These are phyloP conservation scores for Coemansia sp. DNA, from an alignment of 192 early-diverging fungal species.

Conservation along the genomic window DNA sequence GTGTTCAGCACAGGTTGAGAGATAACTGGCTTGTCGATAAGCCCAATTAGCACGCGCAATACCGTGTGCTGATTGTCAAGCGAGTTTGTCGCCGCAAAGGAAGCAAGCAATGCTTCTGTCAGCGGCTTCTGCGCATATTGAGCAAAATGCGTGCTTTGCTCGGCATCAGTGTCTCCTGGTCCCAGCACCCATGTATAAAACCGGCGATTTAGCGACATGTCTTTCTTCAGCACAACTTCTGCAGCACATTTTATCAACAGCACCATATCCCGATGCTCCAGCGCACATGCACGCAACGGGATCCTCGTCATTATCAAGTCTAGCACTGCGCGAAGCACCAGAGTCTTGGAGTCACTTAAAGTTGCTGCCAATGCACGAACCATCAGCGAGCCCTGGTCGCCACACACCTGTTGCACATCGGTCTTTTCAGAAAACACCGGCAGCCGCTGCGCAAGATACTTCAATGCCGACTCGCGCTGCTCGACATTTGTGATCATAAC, in stretches of 20 bases:
- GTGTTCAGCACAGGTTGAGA: conserved; percentile 70
- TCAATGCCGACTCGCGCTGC: conserved; percentile 68
- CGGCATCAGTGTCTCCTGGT: conserved; percentile 48
- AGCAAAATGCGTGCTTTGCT: conserved; percentile 57
- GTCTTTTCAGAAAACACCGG: conserved; percentile 57
- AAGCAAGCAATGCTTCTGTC: conserved; percentile 57
- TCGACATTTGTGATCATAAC: conserved; percentile 67
- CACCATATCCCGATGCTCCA: conserved; percentile 64
- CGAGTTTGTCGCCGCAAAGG: conserved; percentile 47
- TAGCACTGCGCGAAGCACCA: conserved; percentile 81
- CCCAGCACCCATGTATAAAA: conserved; percentile 91
- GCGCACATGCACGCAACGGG: conserved; percentile 43
- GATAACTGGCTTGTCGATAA: conserved; percentile 83
- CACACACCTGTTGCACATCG: conserved; percentile 65
- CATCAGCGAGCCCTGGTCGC: conserved; percentile 68
- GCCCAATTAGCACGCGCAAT: conserved; percentile 77
- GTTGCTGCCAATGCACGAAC: conserved; percentile 71
- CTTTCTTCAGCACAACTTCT: conserved; percentile 78
- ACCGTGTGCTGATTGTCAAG: conserved; percentile 54
- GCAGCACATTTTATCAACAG: conserved; percentile 71
- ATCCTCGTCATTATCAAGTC: conserved; percentile 70
- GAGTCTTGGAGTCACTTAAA: conserved; percentile 66
- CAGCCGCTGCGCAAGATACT: conserved; percentile 73
- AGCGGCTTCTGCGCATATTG: conserved; percentile 55
- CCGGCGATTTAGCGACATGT: conserved; percentile 91